Evolutionary conservation across 2,329 filamentous ascomycete species (phyloP).

Genomic region (Colletotrichum simmondsii): DNA sequence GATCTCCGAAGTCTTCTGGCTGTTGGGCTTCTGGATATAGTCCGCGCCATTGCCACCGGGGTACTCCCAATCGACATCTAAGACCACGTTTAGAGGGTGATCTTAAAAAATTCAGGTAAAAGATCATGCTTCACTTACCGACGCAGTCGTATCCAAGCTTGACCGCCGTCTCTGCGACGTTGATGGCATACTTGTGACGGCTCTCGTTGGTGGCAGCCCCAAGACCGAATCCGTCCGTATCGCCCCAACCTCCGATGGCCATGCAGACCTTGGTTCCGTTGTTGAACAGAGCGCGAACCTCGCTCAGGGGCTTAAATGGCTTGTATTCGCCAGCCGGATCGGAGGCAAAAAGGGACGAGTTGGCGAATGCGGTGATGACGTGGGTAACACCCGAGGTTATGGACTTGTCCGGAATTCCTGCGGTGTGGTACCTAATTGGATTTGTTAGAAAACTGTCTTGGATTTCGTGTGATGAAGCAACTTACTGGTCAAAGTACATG

Average conservation of each 20-base stretch:
- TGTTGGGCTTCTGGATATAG: conserved; percentile 72
- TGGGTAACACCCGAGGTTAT: conserved; percentile 60
- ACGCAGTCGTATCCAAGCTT: conserved; percentile 70
- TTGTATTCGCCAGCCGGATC: conserved; percentile 50
- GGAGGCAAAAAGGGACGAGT: conserved; percentile 59
- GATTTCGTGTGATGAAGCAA: neutral
- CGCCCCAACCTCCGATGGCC: conserved; percentile 74
- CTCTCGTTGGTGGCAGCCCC: conserved; percentile 58
- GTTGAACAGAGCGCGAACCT: conserved; percentile 63
- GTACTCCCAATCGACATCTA: conserved; percentile 76
- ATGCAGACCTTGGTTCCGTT: conserved; percentile 69
- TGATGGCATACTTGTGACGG: conserved; percentile 65
- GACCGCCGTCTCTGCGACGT: conserved; percentile 64
- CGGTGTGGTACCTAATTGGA: conserved; percentile 51
- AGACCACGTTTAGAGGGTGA: neutral
- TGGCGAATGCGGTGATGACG: conserved; percentile 66
- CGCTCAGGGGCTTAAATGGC: conserved; percentile 63
- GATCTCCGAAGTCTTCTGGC: conserved; percentile 68
- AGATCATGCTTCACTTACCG: conserved; percentile 48
- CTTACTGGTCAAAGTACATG: conserved; percentile 61
- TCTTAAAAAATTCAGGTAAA: neutral
- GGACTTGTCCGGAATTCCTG: conserved; percentile 46
- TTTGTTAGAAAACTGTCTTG: conserved; percentile 6
- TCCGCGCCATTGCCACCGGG: conserved; percentile 74
- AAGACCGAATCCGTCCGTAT: conserved; percentile 64